Evolutionary conservation across 805 yeast species (phyloP).

Genomic region (Brettanomyces bruxellensis): DNA sequence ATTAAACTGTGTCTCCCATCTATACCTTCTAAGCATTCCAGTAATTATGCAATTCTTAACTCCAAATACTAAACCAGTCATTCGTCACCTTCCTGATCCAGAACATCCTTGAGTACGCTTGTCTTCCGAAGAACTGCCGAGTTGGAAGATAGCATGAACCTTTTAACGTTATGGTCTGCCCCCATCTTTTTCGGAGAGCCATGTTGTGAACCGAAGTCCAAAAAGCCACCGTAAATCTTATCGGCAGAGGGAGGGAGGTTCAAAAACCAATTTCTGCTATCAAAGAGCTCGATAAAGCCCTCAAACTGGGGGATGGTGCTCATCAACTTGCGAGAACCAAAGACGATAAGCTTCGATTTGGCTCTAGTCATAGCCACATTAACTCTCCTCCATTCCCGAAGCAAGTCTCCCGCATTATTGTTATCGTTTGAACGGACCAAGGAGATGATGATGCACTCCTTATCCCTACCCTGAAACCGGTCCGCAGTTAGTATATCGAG

Average conservation of each 20-base stretch:
- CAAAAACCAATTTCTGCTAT: conserved; percentile 54
- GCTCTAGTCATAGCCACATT: conserved; percentile 95
- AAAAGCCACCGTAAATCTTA: conserved; percentile 21
- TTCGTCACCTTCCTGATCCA: conserved; percentile 7
- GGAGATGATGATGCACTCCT: conserved; percentile 83
- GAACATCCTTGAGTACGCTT: conserved; percentile 11
- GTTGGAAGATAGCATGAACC: not conserved
- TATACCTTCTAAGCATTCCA: too few relatives aligned
- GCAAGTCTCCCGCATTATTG: conserved; percentile 61
- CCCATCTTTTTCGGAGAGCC: conserved; percentile 4
- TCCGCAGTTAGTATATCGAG: conserved; percentile 89
- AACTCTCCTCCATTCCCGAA: conserved; percentile 84
- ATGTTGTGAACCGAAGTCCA: conserved; percentile 7
- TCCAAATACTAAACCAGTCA: not conserved
- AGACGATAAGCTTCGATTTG: conserved; percentile 66
- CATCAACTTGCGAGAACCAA: conserved; percentile 71
- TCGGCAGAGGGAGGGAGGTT: conserved; percentile 39
- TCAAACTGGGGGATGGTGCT: conserved; percentile 40
- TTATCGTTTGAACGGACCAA: conserved; percentile 73
- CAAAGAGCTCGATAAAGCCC: conserved; percentile 51
- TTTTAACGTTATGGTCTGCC: not conserved
- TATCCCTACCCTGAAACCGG: conserved; percentile 93
- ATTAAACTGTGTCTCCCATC: too few relatives aligned
- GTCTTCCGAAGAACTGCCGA: conserved; percentile 11
- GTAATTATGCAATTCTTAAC: too few relatives aligned